Conservation (phyloP, 257 asterid genomes). For the Solanum chilense region DNA sequence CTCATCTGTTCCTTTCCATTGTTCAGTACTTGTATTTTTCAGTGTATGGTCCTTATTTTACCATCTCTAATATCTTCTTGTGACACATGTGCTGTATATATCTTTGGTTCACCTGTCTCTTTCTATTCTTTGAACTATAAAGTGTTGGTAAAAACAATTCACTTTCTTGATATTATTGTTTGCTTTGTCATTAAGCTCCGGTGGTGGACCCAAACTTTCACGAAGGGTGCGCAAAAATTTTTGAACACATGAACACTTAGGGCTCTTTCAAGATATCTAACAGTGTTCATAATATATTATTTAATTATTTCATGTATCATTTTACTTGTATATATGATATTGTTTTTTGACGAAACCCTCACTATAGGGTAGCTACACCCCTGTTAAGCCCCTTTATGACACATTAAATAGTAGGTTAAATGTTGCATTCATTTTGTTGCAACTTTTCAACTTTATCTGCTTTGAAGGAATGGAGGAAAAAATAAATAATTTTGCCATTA, state of each 20-base stretch:
- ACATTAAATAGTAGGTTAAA: neutral
- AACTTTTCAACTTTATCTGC: conserved; percentile 27
- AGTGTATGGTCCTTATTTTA: neutral
- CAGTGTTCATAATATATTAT: too few relatives aligned
- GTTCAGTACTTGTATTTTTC: neutral
- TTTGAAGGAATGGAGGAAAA: neutral
- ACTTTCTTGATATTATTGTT: neutral
- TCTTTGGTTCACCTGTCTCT: neutral
- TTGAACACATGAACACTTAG: too few relatives aligned
- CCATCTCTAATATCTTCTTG: neutral
- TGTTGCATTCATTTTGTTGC: conserved; percentile 8
- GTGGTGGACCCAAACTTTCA: too few relatives aligned
- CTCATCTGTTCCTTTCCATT: neutral
- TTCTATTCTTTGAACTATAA: neutral
- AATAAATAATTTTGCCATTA: neutral
- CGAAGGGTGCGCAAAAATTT: too few relatives aligned
- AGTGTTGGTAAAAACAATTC: neutral
- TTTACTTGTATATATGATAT: too few relatives aligned
- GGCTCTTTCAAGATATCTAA: too few relatives aligned
- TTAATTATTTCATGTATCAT: too few relatives aligned
- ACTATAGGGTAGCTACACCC: too few relatives aligned
- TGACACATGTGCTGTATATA: neutral
- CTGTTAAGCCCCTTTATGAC: neutral
- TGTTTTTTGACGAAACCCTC: too few relatives aligned
- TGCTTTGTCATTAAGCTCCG: neutral